Percentiles rank a stretch among this genome's conserved stretches.
Conservation (phyloP, 805 yeast species). For the Metschnikowia koreensis region DNA sequence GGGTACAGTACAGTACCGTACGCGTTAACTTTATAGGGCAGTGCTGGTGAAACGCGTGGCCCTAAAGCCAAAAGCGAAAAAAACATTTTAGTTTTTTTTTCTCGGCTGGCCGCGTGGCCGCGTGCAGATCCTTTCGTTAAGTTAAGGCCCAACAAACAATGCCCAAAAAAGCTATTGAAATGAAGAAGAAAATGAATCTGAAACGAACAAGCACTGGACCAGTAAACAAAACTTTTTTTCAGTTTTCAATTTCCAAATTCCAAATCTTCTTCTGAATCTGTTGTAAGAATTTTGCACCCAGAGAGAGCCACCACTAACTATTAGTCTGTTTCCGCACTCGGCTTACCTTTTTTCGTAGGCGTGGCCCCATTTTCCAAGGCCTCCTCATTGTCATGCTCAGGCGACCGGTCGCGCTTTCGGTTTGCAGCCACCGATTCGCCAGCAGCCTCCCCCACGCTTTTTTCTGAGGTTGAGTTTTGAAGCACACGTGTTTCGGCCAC, state of each 20-base stretch:
- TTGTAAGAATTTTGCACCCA: background rate
- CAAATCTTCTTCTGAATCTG: background rate
- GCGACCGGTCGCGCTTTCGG: constrained; percentile 8
- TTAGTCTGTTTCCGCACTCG: background rate
- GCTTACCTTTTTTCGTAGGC: background rate
- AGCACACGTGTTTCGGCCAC: constrained; percentile 5
- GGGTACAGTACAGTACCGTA: background rate
- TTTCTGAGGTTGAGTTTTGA: background rate
- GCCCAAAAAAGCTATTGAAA: background rate
- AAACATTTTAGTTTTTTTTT: background rate
- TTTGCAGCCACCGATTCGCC: constrained; percentile 6
- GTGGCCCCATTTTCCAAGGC: background rate
- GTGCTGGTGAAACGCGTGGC: background rate
- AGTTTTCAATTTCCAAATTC: background rate
- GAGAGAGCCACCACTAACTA: background rate
- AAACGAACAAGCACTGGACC: too few relatives aligned
- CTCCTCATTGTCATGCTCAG: background rate
- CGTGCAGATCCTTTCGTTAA: background rate
- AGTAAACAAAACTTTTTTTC: too few relatives aligned
- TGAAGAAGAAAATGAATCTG: too few relatives aligned
- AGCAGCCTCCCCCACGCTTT: constrained; percentile 5
- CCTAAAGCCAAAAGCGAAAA: background rate
- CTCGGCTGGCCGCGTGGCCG: background rate
- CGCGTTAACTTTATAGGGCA: background rate
- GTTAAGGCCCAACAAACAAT: background rate